A percentile compares a stretch with the other conserved stretches of the same genome.
Conservation (phyloP, 495 filamentous ascomycete species). For the Aspergillus ellipticus region DNA sequence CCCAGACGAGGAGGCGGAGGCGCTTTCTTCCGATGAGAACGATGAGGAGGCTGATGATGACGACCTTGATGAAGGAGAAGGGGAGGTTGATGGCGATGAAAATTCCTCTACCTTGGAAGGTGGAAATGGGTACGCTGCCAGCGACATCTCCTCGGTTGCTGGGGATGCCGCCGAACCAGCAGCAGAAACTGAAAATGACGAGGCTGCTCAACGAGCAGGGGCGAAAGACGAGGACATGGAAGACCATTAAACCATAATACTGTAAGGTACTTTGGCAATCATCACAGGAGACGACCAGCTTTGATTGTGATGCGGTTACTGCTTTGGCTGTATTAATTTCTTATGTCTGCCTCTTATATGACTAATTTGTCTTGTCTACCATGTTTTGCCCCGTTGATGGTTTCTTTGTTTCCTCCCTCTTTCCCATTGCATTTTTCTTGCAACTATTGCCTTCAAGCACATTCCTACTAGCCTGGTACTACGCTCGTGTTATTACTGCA, state of each 20-base stretch:
- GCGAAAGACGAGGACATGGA: conserved; percentile 35
- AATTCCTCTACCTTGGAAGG: conserved; percentile 42
- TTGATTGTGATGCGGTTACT: background rate
- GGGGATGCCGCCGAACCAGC: conserved; percentile 17
- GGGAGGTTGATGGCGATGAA: conserved; percentile 33
- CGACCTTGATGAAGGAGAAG: conserved; percentile 28
- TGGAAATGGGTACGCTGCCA: conserved; percentile 37
- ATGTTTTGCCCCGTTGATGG: background rate
- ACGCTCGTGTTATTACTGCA: background rate
- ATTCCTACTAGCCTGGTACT: background rate
- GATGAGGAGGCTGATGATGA: conserved; percentile 36
- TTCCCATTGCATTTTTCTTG: background rate
- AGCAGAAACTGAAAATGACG: conserved; percentile 21
- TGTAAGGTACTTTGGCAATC: background rate
- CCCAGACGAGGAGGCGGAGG: conserved; percentile 24
- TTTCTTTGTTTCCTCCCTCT: background rate
- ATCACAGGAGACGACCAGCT: background rate
- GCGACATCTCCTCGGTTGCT: conserved; percentile 33
- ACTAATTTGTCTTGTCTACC: background rate
- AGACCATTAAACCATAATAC: conserved; percentile 17
- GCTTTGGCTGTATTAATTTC: background rate
- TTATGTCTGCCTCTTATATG: conserved; percentile 1
- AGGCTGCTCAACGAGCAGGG: conserved; percentile 14
- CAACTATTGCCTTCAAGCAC: background rate
- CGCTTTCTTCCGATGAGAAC: conserved; percentile 27